Evolutionary conservation across 352 stramenopile genomes (phyloP).

Genomic region (Pythium volutum): DNA sequence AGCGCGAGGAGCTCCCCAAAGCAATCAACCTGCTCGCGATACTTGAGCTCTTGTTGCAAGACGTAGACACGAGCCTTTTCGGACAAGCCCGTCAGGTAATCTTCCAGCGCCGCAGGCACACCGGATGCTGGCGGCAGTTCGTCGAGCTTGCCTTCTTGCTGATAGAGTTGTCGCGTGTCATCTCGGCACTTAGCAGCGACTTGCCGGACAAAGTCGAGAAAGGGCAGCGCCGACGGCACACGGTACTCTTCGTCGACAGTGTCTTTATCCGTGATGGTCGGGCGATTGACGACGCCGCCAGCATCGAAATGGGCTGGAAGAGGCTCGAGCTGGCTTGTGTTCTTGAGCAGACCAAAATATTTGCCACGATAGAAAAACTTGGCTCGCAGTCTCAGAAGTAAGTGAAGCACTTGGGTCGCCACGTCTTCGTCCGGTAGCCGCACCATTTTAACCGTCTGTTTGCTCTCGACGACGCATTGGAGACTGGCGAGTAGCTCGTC

Average conservation of each 20-base stretch:
- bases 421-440: constrained; percentile 9
- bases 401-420: constrained; percentile 32
- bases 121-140: constrained; percentile 50
- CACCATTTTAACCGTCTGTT: constrained; percentile 7
- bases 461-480: constrained; percentile 31
- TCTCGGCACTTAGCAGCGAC: constrained; percentile 56
- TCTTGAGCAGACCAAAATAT: constrained; percentile 62
- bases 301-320: constrained; percentile 33
- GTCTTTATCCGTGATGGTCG: constrained; percentile 37
- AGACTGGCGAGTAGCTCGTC: constrained; percentile 62
- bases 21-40: constrained; percentile 57
- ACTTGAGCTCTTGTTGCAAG: constrained; percentile 44
- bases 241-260: constrained; percentile 44
- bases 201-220: constrained; percentile 55
- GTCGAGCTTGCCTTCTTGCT: constrained; percentile 62
- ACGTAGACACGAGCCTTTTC: constrained; percentile 62
- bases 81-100: constrained; percentile 61
- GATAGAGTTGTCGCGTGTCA: constrained; percentile 48
- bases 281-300: constrained; percentile 12
- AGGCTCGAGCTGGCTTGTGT: constrained; percentile 46
- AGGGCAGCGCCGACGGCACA: constrained; percentile 20
- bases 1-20: constrained; percentile 60
- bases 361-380: constrained; percentile 55
- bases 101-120: constrained; percentile 65
- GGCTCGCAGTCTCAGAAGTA: constrained; percentile 52